A percentile compares a stretch with the other conserved stretches of the same genome.
Conservation (phyloP, 2,329 filamentous ascomycete species). For the Purpureocillium takamizusanense region DNA sequence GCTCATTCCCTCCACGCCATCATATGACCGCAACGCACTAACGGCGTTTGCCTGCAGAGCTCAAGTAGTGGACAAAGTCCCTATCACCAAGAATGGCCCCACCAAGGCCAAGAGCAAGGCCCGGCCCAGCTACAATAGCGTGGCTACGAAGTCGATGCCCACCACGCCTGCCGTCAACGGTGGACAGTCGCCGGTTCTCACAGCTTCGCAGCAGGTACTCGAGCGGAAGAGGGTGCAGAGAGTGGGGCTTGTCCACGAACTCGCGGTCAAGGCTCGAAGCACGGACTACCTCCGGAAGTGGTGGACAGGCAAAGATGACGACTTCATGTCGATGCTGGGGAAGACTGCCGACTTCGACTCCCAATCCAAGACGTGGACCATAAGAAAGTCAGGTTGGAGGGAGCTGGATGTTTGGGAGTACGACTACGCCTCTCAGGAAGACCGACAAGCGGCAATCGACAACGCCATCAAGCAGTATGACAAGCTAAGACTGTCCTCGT, state of each 20-base stretch:
- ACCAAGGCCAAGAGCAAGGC: conserved; percentile 33
- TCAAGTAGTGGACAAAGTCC: conserved; percentile 24
- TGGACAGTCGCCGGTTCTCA: conserved; percentile 42
- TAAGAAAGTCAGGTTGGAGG: conserved; percentile 51
- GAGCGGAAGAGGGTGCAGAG: conserved; percentile 46
- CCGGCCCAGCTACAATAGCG: conserved; percentile 25
- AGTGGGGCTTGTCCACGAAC: conserved; percentile 48
- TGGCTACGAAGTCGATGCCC: conserved; percentile 32
- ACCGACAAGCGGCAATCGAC: conserved; percentile 52
- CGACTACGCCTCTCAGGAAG: conserved; percentile 41
- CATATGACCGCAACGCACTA: not conserved
- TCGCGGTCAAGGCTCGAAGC: conserved; percentile 44
- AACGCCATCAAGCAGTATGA: conserved; percentile 52
- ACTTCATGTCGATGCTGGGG: conserved; percentile 43
- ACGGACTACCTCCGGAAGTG: conserved; percentile 39
- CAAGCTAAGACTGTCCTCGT: conserved; percentile 44
- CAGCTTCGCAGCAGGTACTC: conserved; percentile 40
- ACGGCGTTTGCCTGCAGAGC: conserved; percentile 13
- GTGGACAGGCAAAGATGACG: conserved; percentile 42
- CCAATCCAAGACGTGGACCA: conserved; percentile 40
- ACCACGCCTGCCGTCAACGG: conserved; percentile 47
- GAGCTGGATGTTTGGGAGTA: conserved; percentile 58
- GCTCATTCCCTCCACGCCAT: conserved; percentile 5
- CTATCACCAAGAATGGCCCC: conserved; percentile 20
- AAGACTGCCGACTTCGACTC: conserved; percentile 49